Evolutionary conservation across 2,329 filamentous ascomycete genomes (phyloP), one percentile per base, ranked within the genome.

Genomic region (Fusarium oxysporum): DNA sequence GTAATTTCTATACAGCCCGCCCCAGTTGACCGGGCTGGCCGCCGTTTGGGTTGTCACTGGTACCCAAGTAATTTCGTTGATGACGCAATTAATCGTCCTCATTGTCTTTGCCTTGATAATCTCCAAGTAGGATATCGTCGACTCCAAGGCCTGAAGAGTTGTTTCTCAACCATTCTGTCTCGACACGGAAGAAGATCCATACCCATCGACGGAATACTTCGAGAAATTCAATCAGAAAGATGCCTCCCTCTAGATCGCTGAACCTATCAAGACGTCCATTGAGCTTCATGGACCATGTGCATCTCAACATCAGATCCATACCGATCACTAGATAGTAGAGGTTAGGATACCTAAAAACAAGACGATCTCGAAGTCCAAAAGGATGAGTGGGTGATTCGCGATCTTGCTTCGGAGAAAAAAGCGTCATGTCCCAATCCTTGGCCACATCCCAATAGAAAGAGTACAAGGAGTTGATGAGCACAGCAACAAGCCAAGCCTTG

Each of bases 361-460:
- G 88, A 62, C 92, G 87, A 56, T 91, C 87, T 33, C 96, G 91
- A 48, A 99, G 86, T 3, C 93, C 96, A 80, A 90, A 96, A 0
- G 94, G 90, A 76, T 95, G 89, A 32, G 92, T 89, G 4, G 87
- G 87, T 16, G 88, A 86, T 72, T 86, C 86, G 71, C 92, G 89
- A 70, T 89, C 86, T 41, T 82, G 83, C 19, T 84, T 80, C 4
- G 86, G 81, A 6, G 92, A 89, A 79, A 98, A 93, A 19, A 98
- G 87, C 0, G 92, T 93, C 70, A 99, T 86, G 79, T 98, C 96
- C 96, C 96, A 99, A 85, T 99, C 96, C 84, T 95, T 96, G 62
- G 94, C 88, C 35, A 98, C 91, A 78, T 99, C 96, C 96, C 96
- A 99, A 86, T 96, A 99, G 85, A 98, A 98, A n/a, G 93, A 95